phyloP scores from a whole-genome alignment of 768 basidiomycete species.

The Tricholoma sp. region DNA sequence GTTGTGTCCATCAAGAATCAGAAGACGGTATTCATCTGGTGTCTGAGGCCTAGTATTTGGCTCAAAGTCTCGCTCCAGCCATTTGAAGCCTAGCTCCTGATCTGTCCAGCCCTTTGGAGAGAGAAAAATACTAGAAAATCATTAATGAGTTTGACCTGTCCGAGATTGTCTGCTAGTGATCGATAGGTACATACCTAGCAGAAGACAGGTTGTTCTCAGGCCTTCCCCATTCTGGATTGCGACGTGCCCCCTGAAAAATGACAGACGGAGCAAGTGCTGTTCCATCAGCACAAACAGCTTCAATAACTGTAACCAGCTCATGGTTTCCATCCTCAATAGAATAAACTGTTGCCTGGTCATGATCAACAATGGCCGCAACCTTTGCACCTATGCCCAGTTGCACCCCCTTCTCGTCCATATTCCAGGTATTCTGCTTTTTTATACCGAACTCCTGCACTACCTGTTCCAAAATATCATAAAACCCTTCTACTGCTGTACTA shows the following conservation, averaged over 20 bases:
- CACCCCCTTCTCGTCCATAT: slow-evolving; percentile 20
- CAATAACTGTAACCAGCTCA: slow-evolving; percentile 43
- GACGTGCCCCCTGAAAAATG: slow-evolving; percentile 24
- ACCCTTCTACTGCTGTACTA: not conserved
- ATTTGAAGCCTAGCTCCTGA: not conserved
- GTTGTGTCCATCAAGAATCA: too few relatives aligned
- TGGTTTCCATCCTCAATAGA: slow-evolving; percentile 26
- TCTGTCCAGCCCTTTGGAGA: not conserved
- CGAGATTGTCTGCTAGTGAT: not conserved
- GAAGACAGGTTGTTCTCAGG: slow-evolving; percentile 11
- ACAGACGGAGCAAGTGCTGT: slow-evolving; percentile 28
- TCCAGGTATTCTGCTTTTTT: not conserved
- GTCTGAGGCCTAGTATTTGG: not conserved
- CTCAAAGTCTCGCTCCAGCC: not conserved
- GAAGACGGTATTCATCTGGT: not conserved
- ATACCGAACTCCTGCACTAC: not conserved
- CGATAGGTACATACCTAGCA: slow-evolving; percentile 18
- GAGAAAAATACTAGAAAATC: not conserved
- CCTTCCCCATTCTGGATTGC: slow-evolving; percentile 3
- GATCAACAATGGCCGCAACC: slow-evolving; percentile 10
- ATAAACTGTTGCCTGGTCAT: slow-evolving; percentile 10
- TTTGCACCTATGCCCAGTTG: slow-evolving; percentile 21
- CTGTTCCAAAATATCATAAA: not conserved
- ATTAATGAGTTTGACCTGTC: not conserved
- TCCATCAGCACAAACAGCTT: slow-evolving; percentile 40